Base-by-base conservation (phyloP, 768 basidiomycete genomes). In the Pisolithus orientalis region DNA sequence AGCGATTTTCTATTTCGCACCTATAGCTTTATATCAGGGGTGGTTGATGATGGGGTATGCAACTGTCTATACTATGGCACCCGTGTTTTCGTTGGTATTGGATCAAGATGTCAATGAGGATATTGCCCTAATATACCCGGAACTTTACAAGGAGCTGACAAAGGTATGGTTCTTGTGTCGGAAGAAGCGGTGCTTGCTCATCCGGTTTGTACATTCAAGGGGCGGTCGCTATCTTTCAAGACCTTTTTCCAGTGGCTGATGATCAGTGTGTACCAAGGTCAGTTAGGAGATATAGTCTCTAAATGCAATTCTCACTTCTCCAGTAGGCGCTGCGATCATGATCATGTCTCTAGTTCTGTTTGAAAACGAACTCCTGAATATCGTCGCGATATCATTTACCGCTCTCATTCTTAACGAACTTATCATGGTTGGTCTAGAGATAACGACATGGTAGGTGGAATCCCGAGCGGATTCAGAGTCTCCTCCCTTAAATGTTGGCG, bases 211-310 rank as follows among this genome's bases (percentile, higher is more conserved):
- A 16, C 14, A 27, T 43, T 47, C 2, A 62, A 95, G 92, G 95
- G 95, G 4, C 90, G 96, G 50, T 85, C 90, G 3, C 68, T 98
- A 47, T 95, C 93, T 13, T 94, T 89, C 75, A 98, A 96, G 76
- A 99, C 96, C 0, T 99, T 99, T 75, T 98, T 98, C 75, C 81
- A 87, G 55, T 99, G 96, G 96, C 71, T 94, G 55, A 91, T 94
- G 84, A 93, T 98, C 65, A 95, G 93, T 63, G 74, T 97, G 45
- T 99, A 98, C 70, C 96, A 99, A 81, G 95, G 94, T 87, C 17
- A 37, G 71, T 44, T 25, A 10, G 28, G 7, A 47, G 28, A 27
- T 28, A 48, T 17, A 31, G 25, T 44, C 38, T 28, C 37, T 46
- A 28, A 51, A 39, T 44, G 5, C 43, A 24, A 21, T 17, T 39